Percentiles rank a stretch among this genome's conserved stretches.
phyloP scores from a whole-genome alignment of 768 basidiomycete genomes.

The Boletus pseudopeckii region DNA sequence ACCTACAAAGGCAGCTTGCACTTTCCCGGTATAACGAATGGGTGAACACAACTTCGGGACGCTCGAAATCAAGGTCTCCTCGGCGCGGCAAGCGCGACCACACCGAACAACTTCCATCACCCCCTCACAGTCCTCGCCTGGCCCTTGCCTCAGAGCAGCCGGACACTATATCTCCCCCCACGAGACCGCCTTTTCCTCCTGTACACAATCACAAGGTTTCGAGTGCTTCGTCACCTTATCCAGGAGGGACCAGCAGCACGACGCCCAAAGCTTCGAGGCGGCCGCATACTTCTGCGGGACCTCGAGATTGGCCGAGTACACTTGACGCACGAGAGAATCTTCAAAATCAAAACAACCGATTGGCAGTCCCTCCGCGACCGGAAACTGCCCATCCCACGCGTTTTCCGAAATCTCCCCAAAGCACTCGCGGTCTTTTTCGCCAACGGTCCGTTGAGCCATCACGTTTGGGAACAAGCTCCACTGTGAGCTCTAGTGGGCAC shows the following conservation, averaged over 20 bases:
- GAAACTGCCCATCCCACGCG: constrained; percentile 28
- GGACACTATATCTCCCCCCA: constrained; percentile 1
- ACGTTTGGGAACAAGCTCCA: constrained; percentile 33
- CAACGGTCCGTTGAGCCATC: constrained; percentile 21
- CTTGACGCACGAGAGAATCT: constrained; percentile 16
- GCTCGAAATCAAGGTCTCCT: constrained; percentile 59
- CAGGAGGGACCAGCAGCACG: constrained; percentile 25
- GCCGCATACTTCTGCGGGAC: constrained; percentile 76
- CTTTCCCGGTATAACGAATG: constrained; percentile 55
- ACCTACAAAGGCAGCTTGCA: constrained; percentile 63
- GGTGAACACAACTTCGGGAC: constrained; percentile 25
- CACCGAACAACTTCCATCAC: constrained; percentile 35
- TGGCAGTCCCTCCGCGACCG: constrained; percentile 20
- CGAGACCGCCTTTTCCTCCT: constrained; percentile 4
- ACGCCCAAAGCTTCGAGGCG: constrained; percentile 41
- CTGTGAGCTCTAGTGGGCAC: constrained; percentile 49
- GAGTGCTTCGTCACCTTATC: constrained; percentile 31
- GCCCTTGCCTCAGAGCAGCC: constrained; percentile 8
- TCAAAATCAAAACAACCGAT: constrained; percentile 15
- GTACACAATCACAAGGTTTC: constrained; percentile 28
- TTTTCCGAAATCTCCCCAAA: constrained; percentile 7
- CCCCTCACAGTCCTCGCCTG: constrained; percentile 35
- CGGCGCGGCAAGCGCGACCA: constrained; percentile 39
- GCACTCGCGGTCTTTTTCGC: constrained; percentile 16
- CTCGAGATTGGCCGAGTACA: constrained; percentile 48